These are phyloP conservation scores for Beta lomatogona DNA, from an alignment of 179 eudicot genomes.

Conservation along the genomic window DNA sequence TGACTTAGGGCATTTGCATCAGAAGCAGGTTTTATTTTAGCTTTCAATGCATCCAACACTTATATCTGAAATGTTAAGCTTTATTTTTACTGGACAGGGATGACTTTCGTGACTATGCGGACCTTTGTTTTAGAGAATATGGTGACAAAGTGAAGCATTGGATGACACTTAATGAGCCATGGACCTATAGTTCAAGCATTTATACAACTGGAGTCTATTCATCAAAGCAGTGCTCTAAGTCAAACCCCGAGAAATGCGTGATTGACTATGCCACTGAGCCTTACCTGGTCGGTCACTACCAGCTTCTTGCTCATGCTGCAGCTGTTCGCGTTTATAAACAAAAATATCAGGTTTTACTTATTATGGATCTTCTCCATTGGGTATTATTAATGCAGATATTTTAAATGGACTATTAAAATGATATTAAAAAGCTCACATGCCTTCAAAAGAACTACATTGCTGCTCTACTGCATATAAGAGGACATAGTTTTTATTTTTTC, in stretches of 20 bases:
- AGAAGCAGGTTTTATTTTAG: not conserved
- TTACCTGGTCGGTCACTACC: constrained; percentile 36
- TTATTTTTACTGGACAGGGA: constrained; percentile 25
- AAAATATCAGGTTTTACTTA: constrained; percentile 40
- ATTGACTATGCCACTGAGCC: constrained; percentile 33
- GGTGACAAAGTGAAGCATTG: constrained; percentile 50
- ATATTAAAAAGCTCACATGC: not conserved
- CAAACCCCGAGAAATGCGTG: constrained; percentile 21
- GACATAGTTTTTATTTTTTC: not conserved
- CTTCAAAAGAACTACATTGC: not conserved
- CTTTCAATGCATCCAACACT: constrained; percentile 9
- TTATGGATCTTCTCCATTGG: not conserved
- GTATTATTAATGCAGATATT: not conserved
- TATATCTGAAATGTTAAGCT: not conserved
- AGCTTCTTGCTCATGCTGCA: constrained; percentile 47
- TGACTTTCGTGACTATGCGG: constrained; percentile 43
- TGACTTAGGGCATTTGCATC: not conserved
- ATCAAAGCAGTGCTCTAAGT: constrained; percentile 35
- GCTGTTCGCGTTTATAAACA: constrained; percentile 34
- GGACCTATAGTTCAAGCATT: constrained; percentile 22
- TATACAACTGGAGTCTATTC: constrained; percentile 25
- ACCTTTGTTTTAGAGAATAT: constrained; percentile 44
- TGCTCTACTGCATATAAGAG: not conserved
- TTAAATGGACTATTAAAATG: not conserved
- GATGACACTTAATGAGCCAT: constrained; percentile 48